These are phyloP conservation scores for Torrubiella hemipterigena DNA, from an alignment of 2,329 filamentous ascomycete species.

Conservation along the genomic window DNA sequence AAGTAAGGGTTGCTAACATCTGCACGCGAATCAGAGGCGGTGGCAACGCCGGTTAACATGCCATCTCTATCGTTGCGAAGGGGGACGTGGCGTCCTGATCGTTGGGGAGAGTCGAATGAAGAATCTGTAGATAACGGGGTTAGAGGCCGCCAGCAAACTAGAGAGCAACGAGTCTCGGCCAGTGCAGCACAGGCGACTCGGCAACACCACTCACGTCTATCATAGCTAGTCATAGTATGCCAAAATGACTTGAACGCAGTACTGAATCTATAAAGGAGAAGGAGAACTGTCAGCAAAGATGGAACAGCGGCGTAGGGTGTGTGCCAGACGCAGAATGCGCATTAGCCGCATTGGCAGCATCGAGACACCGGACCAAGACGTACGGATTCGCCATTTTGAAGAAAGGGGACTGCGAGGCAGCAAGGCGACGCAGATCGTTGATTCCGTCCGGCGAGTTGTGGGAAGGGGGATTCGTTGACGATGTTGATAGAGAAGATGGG, in stretches of 20 bases:
- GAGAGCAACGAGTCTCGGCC: no score
- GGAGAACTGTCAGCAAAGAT: conserved; percentile 1
- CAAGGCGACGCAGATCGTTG: no score
- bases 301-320: not conserved
- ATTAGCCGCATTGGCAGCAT: no score
- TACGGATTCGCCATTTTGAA: no score
- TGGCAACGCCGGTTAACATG: conserved; percentile 77
- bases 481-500: not conserved
- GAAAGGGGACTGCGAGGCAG: no score
- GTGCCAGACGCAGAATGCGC: no score
- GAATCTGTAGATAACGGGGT: conserved; percentile 52
- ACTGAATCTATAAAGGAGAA: conserved; percentile 56
- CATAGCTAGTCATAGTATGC: conserved; percentile 75
- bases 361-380: no score
- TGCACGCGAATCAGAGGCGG: conserved; percentile 76
- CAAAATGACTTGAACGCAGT: conserved; percentile 81
- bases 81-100: conserved; percentile 80
- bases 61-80: conserved; percentile 71
- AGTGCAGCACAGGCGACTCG: no score
- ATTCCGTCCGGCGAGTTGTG: no score
- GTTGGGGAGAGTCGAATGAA: conserved; percentile 83
- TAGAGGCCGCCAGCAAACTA: conserved; percentile 5
- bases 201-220: conserved; percentile 56
- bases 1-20: conserved; percentile 72
- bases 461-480: not conserved